Percentiles rank a stretch among this genome's conserved stretches.
Conservation (phyloP, 345 rosid genomes). For the Turritis glabra region DNA sequence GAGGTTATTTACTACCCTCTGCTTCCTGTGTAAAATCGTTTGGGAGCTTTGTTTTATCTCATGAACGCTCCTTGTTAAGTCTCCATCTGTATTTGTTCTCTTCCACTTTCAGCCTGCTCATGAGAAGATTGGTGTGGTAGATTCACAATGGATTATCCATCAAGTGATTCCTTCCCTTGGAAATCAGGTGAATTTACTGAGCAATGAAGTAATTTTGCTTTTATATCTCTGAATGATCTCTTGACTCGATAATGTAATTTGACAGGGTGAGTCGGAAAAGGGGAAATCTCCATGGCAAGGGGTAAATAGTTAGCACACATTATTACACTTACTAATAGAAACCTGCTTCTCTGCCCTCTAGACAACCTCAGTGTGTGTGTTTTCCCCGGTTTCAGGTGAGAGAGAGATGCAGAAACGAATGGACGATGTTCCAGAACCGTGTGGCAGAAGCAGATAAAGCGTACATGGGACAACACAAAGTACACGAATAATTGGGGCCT, state of each 20-base stretch:
- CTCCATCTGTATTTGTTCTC: not conserved
- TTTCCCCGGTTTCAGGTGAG: slow-evolving; percentile 55
- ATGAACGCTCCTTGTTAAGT: not conserved
- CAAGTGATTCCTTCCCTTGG: slow-evolving; percentile 92
- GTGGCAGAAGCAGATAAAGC: slow-evolving; percentile 64
- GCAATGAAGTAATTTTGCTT: not conserved
- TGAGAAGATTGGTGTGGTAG: slow-evolving; percentile 93
- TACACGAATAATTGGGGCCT: not conserved
- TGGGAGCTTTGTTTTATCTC: slow-evolving; percentile 7
- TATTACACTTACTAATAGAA: not conserved
- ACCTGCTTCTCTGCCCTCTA: not conserved
- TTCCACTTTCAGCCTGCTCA: slow-evolving; percentile 74
- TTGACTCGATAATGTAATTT: not conserved
- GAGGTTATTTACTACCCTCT: slow-evolving; percentile 50
- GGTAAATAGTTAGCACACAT: slow-evolving; percentile 47
- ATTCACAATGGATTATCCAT: slow-evolving; percentile 97
- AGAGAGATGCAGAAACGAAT: slow-evolving; percentile 76
- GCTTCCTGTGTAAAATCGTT: not conserved
- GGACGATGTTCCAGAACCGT: slow-evolving; percentile 78
- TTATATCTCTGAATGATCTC: slow-evolving; percentile 5
- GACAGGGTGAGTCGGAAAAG: slow-evolving; percentile 62
- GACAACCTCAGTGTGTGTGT: slow-evolving; percentile 21
- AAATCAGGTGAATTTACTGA: slow-evolving; percentile 57
- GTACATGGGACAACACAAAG: slow-evolving; percentile 35
- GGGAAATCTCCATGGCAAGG: slow-evolving; percentile 92